Evolutionary conservation across 2,329 filamentous ascomycete genomes (phyloP), one percentile per base, ranked within the genome.

Genomic region (Chaetoscypha palmicola): DNA sequence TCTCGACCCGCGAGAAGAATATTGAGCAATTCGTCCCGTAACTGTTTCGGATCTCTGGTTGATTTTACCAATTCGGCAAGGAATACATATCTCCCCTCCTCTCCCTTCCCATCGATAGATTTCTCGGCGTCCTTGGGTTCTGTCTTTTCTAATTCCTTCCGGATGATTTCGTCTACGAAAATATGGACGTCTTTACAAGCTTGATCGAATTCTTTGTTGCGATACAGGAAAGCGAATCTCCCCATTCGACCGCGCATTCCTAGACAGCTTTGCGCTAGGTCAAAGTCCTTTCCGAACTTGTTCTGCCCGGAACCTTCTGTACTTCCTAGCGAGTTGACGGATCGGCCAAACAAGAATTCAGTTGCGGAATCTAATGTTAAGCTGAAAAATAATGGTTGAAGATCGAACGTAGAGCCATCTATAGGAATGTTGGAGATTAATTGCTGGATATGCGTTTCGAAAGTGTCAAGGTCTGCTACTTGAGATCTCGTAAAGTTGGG

Each of bases 391-490:
- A 84, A 63, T 2, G 68, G 66, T 50, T 83, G 77, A 4, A 87
- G 60, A 51, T 87, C 79, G 16, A 86, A 67, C 1, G 65, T 68
- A 2, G 62, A 61, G 38, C 76, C 71, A 55, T 80, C 69, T 10
- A 57, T 62, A 0, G 80, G 79, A 3, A 88, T 71, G 4, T 70
- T n/a, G n/a, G n/a, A n/a, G n/a, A n/a, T n/a, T n/a, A n/a, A n/a
- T n/a, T n/a, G n/a, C 43, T 74, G 67, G 10, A 86, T 71, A 60
- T 91, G 85, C 14, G 70, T 68, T 58, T 90, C 84, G 52, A 88
- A 81, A 35, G 80, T 77, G 28, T 79, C 70, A 19, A 91, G 69
- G 60, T 91, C 83, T 26, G 81, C 79, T 26, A 77, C 67, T 59
- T 76, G 72, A 46, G 73, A 67, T 14, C 70, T 64, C 14, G 70